These are phyloP conservation scores for Phytophthora fragariaefolia DNA, from an alignment of 352 stramenopile genomes.

Conservation along the genomic window DNA sequence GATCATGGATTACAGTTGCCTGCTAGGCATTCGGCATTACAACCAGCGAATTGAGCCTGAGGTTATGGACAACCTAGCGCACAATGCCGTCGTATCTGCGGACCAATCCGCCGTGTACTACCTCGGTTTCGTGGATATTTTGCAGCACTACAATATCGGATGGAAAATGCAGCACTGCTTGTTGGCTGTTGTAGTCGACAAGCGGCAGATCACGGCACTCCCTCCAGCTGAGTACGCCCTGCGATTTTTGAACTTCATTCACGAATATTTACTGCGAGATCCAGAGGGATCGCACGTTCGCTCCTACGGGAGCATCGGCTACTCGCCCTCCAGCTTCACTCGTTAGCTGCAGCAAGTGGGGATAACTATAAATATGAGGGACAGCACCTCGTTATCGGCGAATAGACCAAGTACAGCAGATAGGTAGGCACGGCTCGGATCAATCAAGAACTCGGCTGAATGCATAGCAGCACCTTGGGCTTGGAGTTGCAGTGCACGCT, in stretches of 20 bases:
- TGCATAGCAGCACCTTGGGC: constrained; percentile 30
- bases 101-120: constrained; percentile 82
- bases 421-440: constrained; percentile 15
- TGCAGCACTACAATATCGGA: constrained; percentile 86
- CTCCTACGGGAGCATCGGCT: constrained; percentile 79
- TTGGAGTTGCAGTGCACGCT: constrained; percentile 43
- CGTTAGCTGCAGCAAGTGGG: not conserved
- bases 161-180: constrained; percentile 88
- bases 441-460: constrained; percentile 18
- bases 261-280: constrained; percentile 82
- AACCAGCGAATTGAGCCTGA: constrained; percentile 49
- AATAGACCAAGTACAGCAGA: constrained; percentile 15
- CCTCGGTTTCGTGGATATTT: constrained; percentile 85
- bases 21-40: constrained; percentile 79
- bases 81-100: constrained; percentile 84
- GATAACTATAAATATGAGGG: constrained; percentile 29
- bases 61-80: constrained; percentile 58
- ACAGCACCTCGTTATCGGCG: constrained; percentile 10
- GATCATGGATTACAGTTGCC: constrained; percentile 90
- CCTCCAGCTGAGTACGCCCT: constrained; percentile 85
- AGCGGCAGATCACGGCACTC: constrained; percentile 79
- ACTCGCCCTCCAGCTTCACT: constrained; percentile 38
- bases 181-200: constrained; percentile 74
- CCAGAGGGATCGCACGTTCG: constrained; percentile 58
- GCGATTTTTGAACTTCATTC: constrained; percentile 87